These are phyloP conservation scores for Neurospora intermedia DNA, from an alignment of 495 filamentous ascomycete species.

Conservation along the genomic window DNA sequence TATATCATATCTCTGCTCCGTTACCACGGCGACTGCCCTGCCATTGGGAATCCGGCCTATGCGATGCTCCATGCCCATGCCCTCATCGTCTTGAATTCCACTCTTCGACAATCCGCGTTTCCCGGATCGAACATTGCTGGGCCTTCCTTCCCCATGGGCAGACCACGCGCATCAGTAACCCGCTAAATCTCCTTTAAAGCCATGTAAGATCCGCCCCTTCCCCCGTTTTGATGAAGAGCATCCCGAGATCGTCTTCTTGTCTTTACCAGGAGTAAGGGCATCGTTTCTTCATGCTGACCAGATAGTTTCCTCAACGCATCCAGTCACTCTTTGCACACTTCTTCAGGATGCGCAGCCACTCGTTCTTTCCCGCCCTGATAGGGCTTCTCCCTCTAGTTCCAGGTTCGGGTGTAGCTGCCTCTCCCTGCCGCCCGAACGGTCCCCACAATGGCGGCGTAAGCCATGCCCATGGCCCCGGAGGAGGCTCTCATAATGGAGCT, in stretches of 20 bases:
- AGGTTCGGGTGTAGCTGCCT: slow-evolving; percentile 2
- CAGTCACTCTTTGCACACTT: slow-evolving; percentile 4
- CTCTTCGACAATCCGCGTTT: not conserved
- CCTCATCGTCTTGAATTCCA: not conserved
- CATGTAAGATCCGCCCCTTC: not conserved
- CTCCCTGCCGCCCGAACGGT: not conserved
- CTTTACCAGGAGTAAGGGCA: not conserved
- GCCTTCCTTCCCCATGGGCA: not conserved
- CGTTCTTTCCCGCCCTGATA: slow-evolving; percentile 4
- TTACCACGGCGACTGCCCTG: not conserved
- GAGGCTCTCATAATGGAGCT: not conserved
- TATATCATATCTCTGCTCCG: not conserved
- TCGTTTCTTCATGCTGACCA: not conserved
- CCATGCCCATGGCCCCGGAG: not conserved
- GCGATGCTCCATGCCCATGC: not conserved
- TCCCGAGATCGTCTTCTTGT: not conserved
- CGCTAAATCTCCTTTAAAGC: not conserved
- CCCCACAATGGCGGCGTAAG: not conserved
- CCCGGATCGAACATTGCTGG: not conserved
- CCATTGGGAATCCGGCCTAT: not conserved
- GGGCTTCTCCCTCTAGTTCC: not conserved
- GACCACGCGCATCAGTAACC: not conserved
- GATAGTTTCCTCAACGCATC: not conserved
- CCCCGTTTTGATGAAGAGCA: not conserved
- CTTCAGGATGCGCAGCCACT: slow-evolving; percentile 8